Base-by-base conservation (phyloP, 371 early-diverging fungal species). In the Mortierella sp. region DNA sequence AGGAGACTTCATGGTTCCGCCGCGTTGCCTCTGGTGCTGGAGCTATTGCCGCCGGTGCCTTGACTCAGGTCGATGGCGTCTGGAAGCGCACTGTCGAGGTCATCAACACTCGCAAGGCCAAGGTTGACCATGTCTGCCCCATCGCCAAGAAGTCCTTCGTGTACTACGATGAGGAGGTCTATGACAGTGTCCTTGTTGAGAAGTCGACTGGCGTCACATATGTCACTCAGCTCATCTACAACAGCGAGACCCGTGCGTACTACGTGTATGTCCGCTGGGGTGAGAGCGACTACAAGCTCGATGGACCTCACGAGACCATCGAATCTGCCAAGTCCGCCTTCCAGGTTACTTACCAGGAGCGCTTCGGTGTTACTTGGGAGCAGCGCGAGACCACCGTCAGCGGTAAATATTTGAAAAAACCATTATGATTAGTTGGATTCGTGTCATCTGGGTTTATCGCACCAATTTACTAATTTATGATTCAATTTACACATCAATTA, bases 261-360 rank as follows among this genome's bases (percentile, higher is more conserved):
- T 63, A 63, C 45, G 55, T 63, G 44, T 63, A 63, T 55, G 19
- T 30, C 63, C 63, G 63, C 43, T 63, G 23, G 29, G 55, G 63
- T 1, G 62, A 62, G 62, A 59, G 21, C 4, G 63, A 66, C 9
- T 57, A 62, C 63, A 61, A 28, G 51, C 21, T 62, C 48, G 60
- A 62, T 51, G 66, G 60, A 57, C 63, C 63, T 15, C 44, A 62
- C 51, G 52, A 62, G 28, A 73, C 74, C 55, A 37, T 73, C 21
- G 74, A 73, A 45, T 25, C 56, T 19, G 74, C 74, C 51, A 73
- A 73, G 74, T 1, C 14, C 0, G 68, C 68, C n/a, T 74, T 63
- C 65, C 68, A 68, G 61, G 52, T 64, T 25, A 60, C 56, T 62
- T 74, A 74, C 74, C 47, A 57, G n/a, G 61, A 74, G 56, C 60